These are phyloP conservation scores for Diospyros kaki DNA, from an alignment of 148 eudicot genomes.

Conservation along the genomic window DNA sequence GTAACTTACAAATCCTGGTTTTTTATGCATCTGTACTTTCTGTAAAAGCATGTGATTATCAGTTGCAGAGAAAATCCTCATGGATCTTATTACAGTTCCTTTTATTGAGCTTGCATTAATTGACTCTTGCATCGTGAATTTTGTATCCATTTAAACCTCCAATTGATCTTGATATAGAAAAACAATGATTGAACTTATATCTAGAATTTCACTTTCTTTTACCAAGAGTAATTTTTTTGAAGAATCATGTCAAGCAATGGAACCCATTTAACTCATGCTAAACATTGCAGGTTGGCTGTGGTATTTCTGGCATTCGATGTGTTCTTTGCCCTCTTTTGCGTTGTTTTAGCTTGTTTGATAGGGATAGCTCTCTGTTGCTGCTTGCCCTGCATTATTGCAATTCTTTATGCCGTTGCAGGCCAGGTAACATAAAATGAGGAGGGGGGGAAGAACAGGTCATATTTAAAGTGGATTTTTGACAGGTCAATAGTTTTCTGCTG, in stretches of 20 bases:
- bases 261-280: neutral
- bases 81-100: too few relatives aligned
- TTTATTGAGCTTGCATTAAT: too few relatives aligned
- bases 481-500: neutral
- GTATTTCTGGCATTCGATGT: slow-evolving; percentile 95
- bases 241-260: too few relatives aligned
- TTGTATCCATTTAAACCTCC: too few relatives aligned
- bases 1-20: neutral
- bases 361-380: slow-evolving; percentile 97
- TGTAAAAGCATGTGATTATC: neutral
- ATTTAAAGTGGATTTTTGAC: neutral
- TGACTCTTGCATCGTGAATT: too few relatives aligned
- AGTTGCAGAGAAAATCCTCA: neutral
- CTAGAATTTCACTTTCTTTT: too few relatives aligned
- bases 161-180: too few relatives aligned
- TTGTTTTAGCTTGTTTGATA: slow-evolving; percentile 85
- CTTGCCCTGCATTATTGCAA: slow-evolving; percentile 94
- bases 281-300: slow-evolving; percentile 79
- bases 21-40: neutral
- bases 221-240: too few relatives aligned
- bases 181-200: too few relatives aligned
- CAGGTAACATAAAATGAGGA: slow-evolving; percentile 44
- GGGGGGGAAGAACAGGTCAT: neutral
- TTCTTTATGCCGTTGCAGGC: slow-evolving; percentile 88
- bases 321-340: slow-evolving; percentile 91